Conservation (phyloP, 2,329 filamentous ascomycete species). For the Leptosphaerulina australis region DNA sequence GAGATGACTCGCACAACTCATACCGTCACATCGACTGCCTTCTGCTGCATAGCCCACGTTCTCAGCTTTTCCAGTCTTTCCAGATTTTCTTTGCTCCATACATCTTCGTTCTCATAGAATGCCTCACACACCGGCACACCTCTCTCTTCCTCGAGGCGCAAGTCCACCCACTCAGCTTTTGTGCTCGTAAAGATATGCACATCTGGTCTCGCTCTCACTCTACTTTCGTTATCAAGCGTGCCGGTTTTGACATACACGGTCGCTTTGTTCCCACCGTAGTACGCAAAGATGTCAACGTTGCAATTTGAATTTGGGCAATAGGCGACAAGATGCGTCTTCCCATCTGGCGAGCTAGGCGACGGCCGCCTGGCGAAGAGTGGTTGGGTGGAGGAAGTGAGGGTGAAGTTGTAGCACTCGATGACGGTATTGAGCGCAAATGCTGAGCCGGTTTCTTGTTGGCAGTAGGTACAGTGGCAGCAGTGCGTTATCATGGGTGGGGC, state of each 20-base stretch:
- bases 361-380: slow-evolving; percentile 45
- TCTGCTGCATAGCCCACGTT: slow-evolving; percentile 8
- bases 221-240: slow-evolving; percentile 51
- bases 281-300: slow-evolving; percentile 50
- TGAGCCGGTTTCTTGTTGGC: slow-evolving; percentile 55
- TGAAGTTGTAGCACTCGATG: slow-evolving; percentile 50
- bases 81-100: slow-evolving; percentile 23
- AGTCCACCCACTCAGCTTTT: slow-evolving; percentile 49
- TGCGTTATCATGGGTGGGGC: slow-evolving; percentile 49
- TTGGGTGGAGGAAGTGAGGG: slow-evolving; percentile 33
- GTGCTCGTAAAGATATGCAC: slow-evolving; percentile 54
- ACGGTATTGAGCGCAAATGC: slow-evolving; percentile 51
- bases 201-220: slow-evolving; percentile 50
- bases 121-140: slow-evolving; percentile 21
- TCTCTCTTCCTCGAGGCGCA: slow-evolving; percentile 48
- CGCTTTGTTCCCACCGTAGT: slow-evolving; percentile 46
- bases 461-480: slow-evolving; percentile 57
- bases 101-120: slow-evolving; percentile 21
- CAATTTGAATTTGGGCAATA: slow-evolving; percentile 52
- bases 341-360: slow-evolving; percentile 51
- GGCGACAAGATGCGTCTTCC: slow-evolving; percentile 49
- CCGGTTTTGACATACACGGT: slow-evolving; percentile 53
- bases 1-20: neutral
- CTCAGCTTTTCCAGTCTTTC: slow-evolving; percentile 18
- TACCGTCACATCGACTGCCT: neutral